These are phyloP conservation scores for Kluyveromyces marxianus DNA, from an alignment of 1,139 yeast genomes.

Conservation along the genomic window DNA sequence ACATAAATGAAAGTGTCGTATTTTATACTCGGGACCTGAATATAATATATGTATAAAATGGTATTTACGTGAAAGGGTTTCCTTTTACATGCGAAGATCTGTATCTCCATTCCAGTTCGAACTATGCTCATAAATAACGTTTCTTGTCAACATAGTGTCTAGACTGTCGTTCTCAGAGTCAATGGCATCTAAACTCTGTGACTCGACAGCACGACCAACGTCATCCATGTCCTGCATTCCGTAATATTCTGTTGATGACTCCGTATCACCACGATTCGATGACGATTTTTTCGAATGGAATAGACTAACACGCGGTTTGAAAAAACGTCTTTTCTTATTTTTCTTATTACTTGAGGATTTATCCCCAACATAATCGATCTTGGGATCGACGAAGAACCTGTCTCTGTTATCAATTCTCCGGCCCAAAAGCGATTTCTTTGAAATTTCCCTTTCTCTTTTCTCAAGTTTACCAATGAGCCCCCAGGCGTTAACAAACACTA, in stretches of 20 bases:
- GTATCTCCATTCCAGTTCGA: constrained; percentile 1
- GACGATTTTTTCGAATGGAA: not conserved
- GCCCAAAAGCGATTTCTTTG: constrained; percentile 26
- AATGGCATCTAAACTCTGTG: constrained; percentile 2
- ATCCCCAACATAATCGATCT: constrained; percentile 10
- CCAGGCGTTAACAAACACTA: constrained; percentile 29
- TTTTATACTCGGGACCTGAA: too few species aligned
- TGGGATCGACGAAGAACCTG: constrained; percentile 23
- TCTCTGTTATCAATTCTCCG: constrained; percentile 25
- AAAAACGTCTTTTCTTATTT: not conserved
- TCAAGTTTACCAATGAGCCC: constrained; percentile 27
- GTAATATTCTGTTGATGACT: not conserved
- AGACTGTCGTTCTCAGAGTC: constrained; percentile 9
- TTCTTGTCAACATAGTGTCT: constrained; percentile 17
- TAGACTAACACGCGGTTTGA: not conserved
- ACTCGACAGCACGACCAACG: not conserved
- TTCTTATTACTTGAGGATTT: not conserved
- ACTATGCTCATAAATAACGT: constrained; percentile 15
- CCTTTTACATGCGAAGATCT: not conserved
- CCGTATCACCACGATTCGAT: not conserved
- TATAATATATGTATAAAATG: too few species aligned
- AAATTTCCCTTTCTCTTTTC: constrained; percentile 20
- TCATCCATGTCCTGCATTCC: not conserved
- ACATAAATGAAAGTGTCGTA: too few species aligned
- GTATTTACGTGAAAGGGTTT: not conserved